Base-by-base conservation (phyloP, 768 basidiomycete species). In the Cubamyces lactineus region DNA sequence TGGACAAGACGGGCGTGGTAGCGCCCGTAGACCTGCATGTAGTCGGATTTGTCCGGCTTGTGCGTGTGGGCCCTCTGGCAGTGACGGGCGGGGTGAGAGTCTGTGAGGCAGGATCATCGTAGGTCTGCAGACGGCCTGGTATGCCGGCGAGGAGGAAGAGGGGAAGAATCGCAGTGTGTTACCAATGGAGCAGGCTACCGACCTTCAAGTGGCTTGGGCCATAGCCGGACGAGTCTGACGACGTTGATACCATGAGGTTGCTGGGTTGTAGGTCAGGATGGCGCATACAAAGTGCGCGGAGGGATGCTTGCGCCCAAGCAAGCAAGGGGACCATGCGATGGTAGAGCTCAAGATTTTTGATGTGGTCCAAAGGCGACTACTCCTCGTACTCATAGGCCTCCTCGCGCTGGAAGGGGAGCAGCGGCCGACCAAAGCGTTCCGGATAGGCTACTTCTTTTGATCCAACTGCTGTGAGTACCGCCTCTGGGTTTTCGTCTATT, bases 371-470 rank as follows among this genome's bases (percentile, higher is more conserved):
- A 19, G 77, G 76, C 48, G 73, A 68, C 74, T 80, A 82, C 69
- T 76, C 62, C 73, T 76, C 49, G 71, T 79, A 82, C 56, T 77
- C 62, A 67, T 84, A 84, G 69, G 59, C 69, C 1, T 76, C 75
- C 70, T 61, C 54, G 45, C 75, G 76, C 56, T 69, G 74, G 64
- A 80, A 79, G 28, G 82, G 81, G 52, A 79, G 55, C 24, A 81
- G 67, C 55, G 80, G 83, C 75, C 58, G 77, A 66, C 82, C 83
- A 69, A 84, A 84, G 66, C 66, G 72, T 56, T 74, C 30, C 26
- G 84, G 72, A 73, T 84, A 84, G 16, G 79, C 79, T 0, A 77
- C 64, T 69, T 84, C 84, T 71, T 84, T 84, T 5, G 81, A 80
- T 65, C 5, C 34, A 11, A 61, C 76, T 74, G 59, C 61, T 70